Evolutionary conservation across 2,329 filamentous ascomycete genomes (phyloP).

Genomic region (Magnaporthiopsis poae): DNA sequence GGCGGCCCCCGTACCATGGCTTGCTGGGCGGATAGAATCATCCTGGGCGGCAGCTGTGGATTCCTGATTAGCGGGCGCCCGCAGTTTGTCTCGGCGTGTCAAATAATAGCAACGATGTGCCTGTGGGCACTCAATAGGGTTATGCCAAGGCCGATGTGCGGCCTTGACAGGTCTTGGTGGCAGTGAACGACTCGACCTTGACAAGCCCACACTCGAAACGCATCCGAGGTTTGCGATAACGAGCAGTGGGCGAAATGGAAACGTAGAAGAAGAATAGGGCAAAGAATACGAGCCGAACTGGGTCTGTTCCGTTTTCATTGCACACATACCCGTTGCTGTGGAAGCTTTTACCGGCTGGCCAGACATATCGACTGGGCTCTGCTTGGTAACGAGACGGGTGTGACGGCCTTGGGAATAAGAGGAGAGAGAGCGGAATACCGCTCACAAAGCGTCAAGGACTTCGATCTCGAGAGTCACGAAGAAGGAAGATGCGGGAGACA

Average conservation of each 20-base stretch:
- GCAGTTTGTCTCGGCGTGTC: not conserved
- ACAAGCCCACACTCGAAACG: not conserved
- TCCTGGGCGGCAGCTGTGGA: not conserved
- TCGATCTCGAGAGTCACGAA: not conserved
- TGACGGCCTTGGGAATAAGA: not conserved
- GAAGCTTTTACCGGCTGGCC: constrained; percentile 6
- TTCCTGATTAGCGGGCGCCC: not conserved
- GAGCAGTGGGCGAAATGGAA: not conserved
- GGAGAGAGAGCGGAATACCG: not conserved
- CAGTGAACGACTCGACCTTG: not conserved
- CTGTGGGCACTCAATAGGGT: not conserved
- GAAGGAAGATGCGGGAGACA: not conserved
- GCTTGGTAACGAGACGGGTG: not conserved
- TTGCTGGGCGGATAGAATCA: not conserved
- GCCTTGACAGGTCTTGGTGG: not conserved
- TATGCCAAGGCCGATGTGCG: not conserved
- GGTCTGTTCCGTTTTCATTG: not conserved
- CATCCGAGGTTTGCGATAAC: not conserved
- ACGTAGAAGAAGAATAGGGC: not conserved
- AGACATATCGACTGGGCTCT: constrained; percentile 1
- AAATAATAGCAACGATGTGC: not conserved
- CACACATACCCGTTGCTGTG: constrained; percentile 2
- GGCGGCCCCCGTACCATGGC: too few species aligned
- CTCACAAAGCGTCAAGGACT: not conserved
- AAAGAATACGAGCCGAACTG: not conserved